Percentiles rank a stretch among this genome's conserved stretches.
These are phyloP conservation scores for Saturnispora diversa DNA, from an alignment of 805 yeast genomes.

Conservation along the genomic window DNA sequence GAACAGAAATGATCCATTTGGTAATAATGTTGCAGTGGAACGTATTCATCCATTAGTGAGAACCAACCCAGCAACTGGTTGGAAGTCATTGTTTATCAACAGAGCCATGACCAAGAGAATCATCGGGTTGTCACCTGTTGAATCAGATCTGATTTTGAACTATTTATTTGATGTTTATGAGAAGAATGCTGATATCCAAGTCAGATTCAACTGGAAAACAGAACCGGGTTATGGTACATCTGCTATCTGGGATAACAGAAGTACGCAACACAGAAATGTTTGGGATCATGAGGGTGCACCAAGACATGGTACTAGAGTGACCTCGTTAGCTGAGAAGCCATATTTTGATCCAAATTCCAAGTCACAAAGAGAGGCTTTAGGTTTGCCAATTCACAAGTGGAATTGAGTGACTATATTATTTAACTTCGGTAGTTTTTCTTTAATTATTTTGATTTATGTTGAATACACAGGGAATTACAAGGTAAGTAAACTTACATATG, in stretches of 20 bases:
- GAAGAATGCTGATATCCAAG: conserved; percentile 48
- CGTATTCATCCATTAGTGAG: conserved; percentile 54
- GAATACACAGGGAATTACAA: too few species aligned
- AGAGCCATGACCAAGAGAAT: conserved; percentile 43
- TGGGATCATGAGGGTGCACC: conserved; percentile 37
- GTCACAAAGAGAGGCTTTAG: conserved; percentile 7
- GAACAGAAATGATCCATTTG: conserved; percentile 36
- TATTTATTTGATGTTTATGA: conserved; percentile 40
- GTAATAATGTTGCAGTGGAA: conserved; percentile 38
- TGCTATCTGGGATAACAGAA: conserved; percentile 45
- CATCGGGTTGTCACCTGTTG: conserved; percentile 43
- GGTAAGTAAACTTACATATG: too few species aligned
- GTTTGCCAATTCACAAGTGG: conserved; percentile 6
- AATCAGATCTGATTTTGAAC: conserved; percentile 40
- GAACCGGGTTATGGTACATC: conserved; percentile 34
- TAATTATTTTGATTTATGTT: too few species aligned
- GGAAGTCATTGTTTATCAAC: conserved; percentile 49
- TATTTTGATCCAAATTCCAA: conserved; percentile 36
- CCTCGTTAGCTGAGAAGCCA: conserved; percentile 47
- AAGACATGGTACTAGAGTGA: conserved; percentile 48
- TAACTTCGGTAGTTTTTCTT: too few species aligned
- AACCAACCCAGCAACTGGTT: conserved; percentile 59
- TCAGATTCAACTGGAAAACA: conserved; percentile 41
- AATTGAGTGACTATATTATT: neutral
- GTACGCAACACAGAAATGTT: conserved; percentile 37